A percentile compares a stretch with the other conserved stretches of the same genome.
Evolutionary conservation across 140 eudicot genomes (phyloP).

Genomic region (Artemisia princeps): DNA sequence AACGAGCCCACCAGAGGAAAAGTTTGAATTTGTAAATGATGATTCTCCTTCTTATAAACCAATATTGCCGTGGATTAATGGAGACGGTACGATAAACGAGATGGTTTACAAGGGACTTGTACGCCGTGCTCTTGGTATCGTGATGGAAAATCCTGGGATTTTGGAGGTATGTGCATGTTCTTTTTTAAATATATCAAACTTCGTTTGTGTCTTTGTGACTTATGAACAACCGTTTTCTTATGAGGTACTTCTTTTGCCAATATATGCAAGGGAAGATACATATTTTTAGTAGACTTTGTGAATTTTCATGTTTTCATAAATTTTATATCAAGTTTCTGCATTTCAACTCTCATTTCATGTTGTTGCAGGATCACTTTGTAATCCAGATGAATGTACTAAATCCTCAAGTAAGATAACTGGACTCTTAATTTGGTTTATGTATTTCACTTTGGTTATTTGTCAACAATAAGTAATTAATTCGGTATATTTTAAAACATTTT

Average conservation of each 20-base stretch:
- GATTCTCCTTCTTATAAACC: constrained; percentile 39
- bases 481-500: constrained; percentile 14
- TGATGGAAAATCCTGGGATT: constrained; percentile 87
- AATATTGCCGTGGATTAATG: constrained; percentile 89
- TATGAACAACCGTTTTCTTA: too few species aligned
- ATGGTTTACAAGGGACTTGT: constrained; percentile 70
- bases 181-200: not conserved
- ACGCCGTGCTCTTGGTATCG: constrained; percentile 79
- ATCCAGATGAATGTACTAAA: constrained; percentile 46
- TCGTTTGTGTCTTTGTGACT: too few species aligned
- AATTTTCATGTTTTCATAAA: not conserved
- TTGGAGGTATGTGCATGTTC: constrained; percentile 30
- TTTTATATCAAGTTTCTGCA: not conserved
- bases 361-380: constrained; percentile 44
- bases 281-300: too few species aligned
- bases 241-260: too few species aligned
- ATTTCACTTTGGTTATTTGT: not conserved
- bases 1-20: constrained; percentile 25
- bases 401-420: constrained; percentile 54
- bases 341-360: constrained; percentile 12
- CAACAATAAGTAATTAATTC: constrained; percentile 12
- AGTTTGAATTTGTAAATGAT: constrained; percentile 6
- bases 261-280: too few species aligned
- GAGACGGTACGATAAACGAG: constrained; percentile 77
- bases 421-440: not conserved